Evolutionary conservation across 129 eudicot genomes (phyloP), one percentile per base, ranked within the genome.

Genomic region (Apium graveolens): DNA sequence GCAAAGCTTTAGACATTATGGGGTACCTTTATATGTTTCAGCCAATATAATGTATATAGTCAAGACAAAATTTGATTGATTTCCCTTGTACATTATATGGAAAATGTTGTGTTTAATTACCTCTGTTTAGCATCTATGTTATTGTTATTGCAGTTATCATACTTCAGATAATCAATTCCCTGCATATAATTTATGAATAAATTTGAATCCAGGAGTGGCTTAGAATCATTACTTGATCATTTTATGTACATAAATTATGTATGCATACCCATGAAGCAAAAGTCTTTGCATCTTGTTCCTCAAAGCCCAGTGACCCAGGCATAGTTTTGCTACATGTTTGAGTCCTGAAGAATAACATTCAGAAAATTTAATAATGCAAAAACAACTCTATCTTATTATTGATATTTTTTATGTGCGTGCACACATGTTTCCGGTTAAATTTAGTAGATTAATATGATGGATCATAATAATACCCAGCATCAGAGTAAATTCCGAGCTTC

Each of bases 401-500:
- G 12, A 42, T 42, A 11, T 42, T 11, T 10, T 11, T 10, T 42
- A 38, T 38, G 41, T 3, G 3, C 20, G 7, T 24, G 0, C 55
- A 48, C 55, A 48, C 55, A 7, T 3, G 24, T 8, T 24, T 21
- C 8, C 2, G 10, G 29, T 55, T 24, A 55, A 0, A 18, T 21
- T 12, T 51, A 42, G 48, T 44, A 57, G n/a, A 53, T 55, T 7
- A 60, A n/a, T 9, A 16, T 26, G 68, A 60, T 60, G 68, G 32
- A 9, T 7, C 13, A 11, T 11, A n/a, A 66, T 0, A 43, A 55
- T 90, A 89, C 98, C 98, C 98, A 20, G 98, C 98, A 87, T 94
- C 98, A 41, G 98, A 91, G 88, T 94, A 94, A 76, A 93, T 89
- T 87, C 98, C 98, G 27, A 93, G 93, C 82, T 87, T 93, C 63